Evolutionary conservation across 768 basidiomycete genomes (phyloP).

Genomic region (Boletus bicolor): DNA sequence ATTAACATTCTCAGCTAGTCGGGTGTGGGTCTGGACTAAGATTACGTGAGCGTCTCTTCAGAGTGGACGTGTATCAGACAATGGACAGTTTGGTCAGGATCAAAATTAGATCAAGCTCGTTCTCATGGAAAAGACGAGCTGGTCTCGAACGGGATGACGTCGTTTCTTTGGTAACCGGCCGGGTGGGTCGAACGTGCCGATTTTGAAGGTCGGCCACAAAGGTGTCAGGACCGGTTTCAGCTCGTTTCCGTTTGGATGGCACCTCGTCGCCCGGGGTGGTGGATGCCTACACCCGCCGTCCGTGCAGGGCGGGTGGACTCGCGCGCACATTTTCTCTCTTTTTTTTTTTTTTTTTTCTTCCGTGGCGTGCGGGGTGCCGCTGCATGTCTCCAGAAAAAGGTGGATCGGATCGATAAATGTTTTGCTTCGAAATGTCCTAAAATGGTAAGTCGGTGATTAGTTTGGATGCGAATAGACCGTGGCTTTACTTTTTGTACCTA

Average conservation of each 20-base stretch:
- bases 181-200: constrained; percentile 4
- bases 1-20: background rate
- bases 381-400: background rate
- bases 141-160: constrained; percentile 16
- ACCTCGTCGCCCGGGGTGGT: constrained; percentile 7
- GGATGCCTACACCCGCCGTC: background rate
- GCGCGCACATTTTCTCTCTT: background rate
- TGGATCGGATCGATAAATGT: constrained; percentile 22
- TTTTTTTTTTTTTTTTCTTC: constrained; percentile 1
- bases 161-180: constrained; percentile 25
- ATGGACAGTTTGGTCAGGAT: background rate
- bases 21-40: background rate
- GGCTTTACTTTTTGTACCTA: constrained; percentile 3
- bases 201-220: background rate
- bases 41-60: background rate
- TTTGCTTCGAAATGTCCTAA: constrained; percentile 1
- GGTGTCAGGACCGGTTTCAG: constrained; percentile 4
- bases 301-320: background rate
- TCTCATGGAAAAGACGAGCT: constrained; percentile 9
- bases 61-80: too few relatives aligned
- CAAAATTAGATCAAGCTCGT: constrained; percentile 11
- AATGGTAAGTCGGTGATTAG: background rate
- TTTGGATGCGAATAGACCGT: constrained; percentile 13
- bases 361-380: constrained; percentile 22
- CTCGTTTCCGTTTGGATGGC: constrained; percentile 9